Evolutionary conservation across 2,329 filamentous ascomycete species (phyloP), one percentile per base, ranked within the genome.

Genomic region (Didymella arachidicola): DNA sequence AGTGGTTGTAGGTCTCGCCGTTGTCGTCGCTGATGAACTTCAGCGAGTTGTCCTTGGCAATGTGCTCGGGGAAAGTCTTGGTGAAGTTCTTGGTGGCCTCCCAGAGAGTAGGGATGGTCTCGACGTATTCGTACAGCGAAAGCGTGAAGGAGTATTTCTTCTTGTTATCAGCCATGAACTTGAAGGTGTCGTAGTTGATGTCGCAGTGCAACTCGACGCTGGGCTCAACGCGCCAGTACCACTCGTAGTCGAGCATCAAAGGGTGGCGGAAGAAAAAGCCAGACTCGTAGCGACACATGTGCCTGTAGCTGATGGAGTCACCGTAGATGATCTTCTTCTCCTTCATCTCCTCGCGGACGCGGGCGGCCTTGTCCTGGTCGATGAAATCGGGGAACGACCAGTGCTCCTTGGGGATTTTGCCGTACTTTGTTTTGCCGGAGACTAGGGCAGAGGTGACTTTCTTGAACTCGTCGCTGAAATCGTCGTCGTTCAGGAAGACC

Each of bases 241-340:
- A 99, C 76, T 99, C 95, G 79, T 96, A 99, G 77, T 98, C 93
- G 78, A 91, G 81, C 91, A 99, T 93, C 67, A 97, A 81, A 29
- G 87, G 86, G 78, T 99, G 95, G 61, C 90, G 92, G 87, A 98
- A 99, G 85, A 99, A 99, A 85, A 99, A 99, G 38, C 95, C 95
- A 7, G 94, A 98, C 80, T 99, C 95, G 76, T 97, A 99, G 65
- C 95, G 92, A 80, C 95, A 99, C 95, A 99, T 99, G 83, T 99
- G 96, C 64, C 95, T 89, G 83, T 99, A 99, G 81, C 92, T 96
- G 80, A 96, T 81, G 11, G 93, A 97, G 79, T 98, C 95, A 61
- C 95, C 95, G 76, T 99, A 99, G 79, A 99, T 99, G 78, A 99
- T 96, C 82, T 97, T 96, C 76, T 89, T 88, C 77, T 92, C 86